Evolutionary conservation across 2,329 filamentous ascomycete species (phyloP).

Genomic region (Exophiala aquamarina): DNA sequence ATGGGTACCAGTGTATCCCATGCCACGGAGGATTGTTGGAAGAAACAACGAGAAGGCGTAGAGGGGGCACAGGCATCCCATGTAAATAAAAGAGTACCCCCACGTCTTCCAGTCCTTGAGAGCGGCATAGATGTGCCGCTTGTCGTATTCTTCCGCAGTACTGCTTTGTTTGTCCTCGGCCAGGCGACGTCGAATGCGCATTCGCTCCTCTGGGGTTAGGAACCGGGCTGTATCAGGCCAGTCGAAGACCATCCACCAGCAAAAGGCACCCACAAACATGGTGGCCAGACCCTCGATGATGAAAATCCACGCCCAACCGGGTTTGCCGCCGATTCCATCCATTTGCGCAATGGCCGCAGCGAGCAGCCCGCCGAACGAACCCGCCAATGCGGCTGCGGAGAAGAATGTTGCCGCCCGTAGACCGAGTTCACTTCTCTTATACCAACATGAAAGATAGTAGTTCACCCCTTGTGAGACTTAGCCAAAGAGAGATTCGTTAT

Average conservation of each 20-base stretch:
- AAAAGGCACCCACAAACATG: constrained; percentile 37
- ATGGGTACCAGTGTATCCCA: constrained; percentile 55
- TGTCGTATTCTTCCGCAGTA: constrained; percentile 37
- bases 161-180: constrained; percentile 44
- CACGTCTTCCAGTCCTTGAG: constrained; percentile 53
- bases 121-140: constrained; percentile 51
- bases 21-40: constrained; percentile 58
- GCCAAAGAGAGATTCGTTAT: no score
- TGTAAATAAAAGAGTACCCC: constrained; percentile 45
- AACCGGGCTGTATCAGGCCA: constrained; percentile 50
- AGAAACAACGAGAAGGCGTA: constrained; percentile 61
- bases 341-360: constrained; percentile 53
- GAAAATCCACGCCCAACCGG: constrained; percentile 51
- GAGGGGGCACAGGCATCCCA: constrained; percentile 55
- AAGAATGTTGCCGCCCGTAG: constrained; percentile 59
- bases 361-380: constrained; percentile 54
- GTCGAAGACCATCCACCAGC: constrained; percentile 50
- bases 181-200: constrained; percentile 35
- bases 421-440: constrained; percentile 55
- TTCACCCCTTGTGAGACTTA: constrained; percentile 6
- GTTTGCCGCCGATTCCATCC: constrained; percentile 36
- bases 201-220: constrained; percentile 46
- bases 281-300: constrained; percentile 46
- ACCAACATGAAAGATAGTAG: constrained; percentile 55
- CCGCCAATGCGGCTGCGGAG: constrained; percentile 56